A percentile compares a stretch with the other conserved stretches of the same genome.
phyloP scores from a whole-genome alignment of 495 filamentous ascomycete genomes.

The Mytilinidion resinicola region DNA sequence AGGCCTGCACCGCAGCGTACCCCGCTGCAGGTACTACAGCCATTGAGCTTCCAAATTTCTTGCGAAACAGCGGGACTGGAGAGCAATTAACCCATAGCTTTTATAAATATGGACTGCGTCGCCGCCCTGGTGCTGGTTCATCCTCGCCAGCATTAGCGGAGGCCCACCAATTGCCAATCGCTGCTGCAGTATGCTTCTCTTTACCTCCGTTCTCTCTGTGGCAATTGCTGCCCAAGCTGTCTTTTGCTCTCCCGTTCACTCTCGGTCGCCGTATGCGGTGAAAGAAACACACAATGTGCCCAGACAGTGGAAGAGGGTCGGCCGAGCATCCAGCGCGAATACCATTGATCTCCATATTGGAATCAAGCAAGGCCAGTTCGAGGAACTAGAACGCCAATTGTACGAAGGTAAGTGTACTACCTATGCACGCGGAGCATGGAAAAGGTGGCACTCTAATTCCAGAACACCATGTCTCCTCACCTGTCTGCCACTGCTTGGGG shows the following conservation, averaged over 20 bases:
- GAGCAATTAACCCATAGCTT: too few relatives aligned
- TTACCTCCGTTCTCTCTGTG: constrained; percentile 9
- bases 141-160: too few relatives aligned
- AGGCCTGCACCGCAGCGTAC: too few relatives aligned
- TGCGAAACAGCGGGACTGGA: too few relatives aligned
- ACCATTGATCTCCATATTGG: constrained; percentile 39
- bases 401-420: constrained; percentile 34
- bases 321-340: constrained; percentile 39
- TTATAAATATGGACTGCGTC: too few relatives aligned
- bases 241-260: constrained; percentile 16
- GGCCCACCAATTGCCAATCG: background rate
- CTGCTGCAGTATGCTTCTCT: background rate
- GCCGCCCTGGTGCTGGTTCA: too few relatives aligned
- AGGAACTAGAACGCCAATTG: constrained; percentile 39
- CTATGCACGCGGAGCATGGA: background rate
- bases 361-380: constrained; percentile 41
- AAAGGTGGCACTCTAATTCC: too few relatives aligned
- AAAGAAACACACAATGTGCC: constrained; percentile 50
- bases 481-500: too few relatives aligned
- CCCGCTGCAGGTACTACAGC: too few relatives aligned
- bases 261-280: constrained; percentile 40
- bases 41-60: too few relatives aligned
- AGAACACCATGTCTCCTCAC: too few relatives aligned
- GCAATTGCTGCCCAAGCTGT: constrained; percentile 17
- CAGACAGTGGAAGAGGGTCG: constrained; percentile 41